phyloP scores from a whole-genome alignment of 2,329 filamentous ascomycete genomes.

The Canariomyces notabilis region DNA sequence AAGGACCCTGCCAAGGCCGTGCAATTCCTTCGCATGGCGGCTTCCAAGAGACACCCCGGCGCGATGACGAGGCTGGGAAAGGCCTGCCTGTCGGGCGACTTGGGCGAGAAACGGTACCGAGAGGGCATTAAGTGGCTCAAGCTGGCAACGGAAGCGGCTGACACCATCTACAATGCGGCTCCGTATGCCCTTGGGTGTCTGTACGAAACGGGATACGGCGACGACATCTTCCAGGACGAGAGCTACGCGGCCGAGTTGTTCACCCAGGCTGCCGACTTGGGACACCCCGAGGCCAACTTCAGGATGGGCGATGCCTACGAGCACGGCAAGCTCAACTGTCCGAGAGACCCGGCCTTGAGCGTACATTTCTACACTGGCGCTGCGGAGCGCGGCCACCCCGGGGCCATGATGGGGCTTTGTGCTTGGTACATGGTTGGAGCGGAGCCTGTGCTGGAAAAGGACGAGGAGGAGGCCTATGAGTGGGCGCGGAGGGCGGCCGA shows the following conservation, averaged over 20 bases:
- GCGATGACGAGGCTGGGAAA: constrained; percentile 89
- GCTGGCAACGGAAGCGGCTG: constrained; percentile 82
- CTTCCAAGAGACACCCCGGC: constrained; percentile 90
- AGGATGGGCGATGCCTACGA: constrained; percentile 96
- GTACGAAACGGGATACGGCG: constrained; percentile 89
- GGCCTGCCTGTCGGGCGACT: constrained; percentile 82
- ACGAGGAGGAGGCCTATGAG: constrained; percentile 93
- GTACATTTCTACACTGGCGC: constrained; percentile 97
- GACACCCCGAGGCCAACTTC: constrained; percentile 79
- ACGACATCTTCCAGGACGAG: constrained; percentile 88
- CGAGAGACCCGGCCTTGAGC: constrained; percentile 83
- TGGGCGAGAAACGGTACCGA: constrained; percentile 79
- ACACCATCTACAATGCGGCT: constrained; percentile 85
- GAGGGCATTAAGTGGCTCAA: constrained; percentile 97
- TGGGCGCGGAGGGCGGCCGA: constrained; percentile 89
- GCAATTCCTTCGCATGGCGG: constrained; percentile 85
- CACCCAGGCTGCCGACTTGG: constrained; percentile 88
- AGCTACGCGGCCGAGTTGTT: constrained; percentile 89
- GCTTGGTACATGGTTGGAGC: constrained; percentile 98
- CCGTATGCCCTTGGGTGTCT: constrained; percentile 85
- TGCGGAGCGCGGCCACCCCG: constrained; percentile 74
- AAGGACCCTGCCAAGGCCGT: constrained; percentile 88
- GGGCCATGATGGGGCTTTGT: constrained; percentile 96
- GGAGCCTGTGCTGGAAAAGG: constrained; percentile 84
- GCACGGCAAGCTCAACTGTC: constrained; percentile 81